phyloP scores from a whole-genome alignment of 2,329 filamentous ascomycete species.

The Pochonia chlamydosporia region DNA sequence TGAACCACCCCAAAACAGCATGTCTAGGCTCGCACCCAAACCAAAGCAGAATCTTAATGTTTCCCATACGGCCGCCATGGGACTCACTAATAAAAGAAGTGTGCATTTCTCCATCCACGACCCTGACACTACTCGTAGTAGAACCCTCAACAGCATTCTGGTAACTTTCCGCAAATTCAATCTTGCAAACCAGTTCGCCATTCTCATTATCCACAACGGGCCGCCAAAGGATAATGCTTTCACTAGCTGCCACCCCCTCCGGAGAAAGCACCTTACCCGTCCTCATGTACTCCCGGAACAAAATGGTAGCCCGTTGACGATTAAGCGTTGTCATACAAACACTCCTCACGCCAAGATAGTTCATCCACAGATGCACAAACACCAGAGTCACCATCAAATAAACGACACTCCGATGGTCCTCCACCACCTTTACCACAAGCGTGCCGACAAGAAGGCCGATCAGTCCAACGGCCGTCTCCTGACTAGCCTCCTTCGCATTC shows the following conservation, averaged over 20 bases:
- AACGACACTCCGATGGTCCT: constrained; percentile 68
- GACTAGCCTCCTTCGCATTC: constrained; percentile 91
- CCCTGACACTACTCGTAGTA: constrained; percentile 13
- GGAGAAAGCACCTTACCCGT: constrained; percentile 54
- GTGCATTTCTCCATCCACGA: constrained; percentile 23
- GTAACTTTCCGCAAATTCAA: constrained; percentile 38
- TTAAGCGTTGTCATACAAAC: constrained; percentile 84
- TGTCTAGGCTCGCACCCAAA: constrained; percentile 21
- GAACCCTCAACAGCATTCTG: constrained; percentile 23
- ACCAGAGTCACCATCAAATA: constrained; percentile 65
- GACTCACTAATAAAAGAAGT: constrained; percentile 24
- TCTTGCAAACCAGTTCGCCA: constrained; percentile 23
- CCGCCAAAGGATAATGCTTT: constrained; percentile 53
- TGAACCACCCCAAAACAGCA: constrained; percentile 30
- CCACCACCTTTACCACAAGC: constrained; percentile 70
- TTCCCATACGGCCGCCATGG: constrained; percentile 11
- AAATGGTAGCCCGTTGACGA: constrained; percentile 75
- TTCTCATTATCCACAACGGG: constrained; percentile 23
- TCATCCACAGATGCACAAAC: constrained; percentile 71
- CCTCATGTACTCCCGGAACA: constrained; percentile 56
- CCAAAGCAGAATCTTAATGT: constrained; percentile 31
- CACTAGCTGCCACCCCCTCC: constrained; percentile 55
- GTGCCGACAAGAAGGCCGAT: constrained; percentile 82
- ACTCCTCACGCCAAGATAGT: constrained; percentile 77
- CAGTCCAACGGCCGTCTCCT: constrained; percentile 89